These are phyloP conservation scores for Schizophyllum amplum DNA, from an alignment of 1,284 basidiomycete species.

Conservation along the genomic window DNA sequence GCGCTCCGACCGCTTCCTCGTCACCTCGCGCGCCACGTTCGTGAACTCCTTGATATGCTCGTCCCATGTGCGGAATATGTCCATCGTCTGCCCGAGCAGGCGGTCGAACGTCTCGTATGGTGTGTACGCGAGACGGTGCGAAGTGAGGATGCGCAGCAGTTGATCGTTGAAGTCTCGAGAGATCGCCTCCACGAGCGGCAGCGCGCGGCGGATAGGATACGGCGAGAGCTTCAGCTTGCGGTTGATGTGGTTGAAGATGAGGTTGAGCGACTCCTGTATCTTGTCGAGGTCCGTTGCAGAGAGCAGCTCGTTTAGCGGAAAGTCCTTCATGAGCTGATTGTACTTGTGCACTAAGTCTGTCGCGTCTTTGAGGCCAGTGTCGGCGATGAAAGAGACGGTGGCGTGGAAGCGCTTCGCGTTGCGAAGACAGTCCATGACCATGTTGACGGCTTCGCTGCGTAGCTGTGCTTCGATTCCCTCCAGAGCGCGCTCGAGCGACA, in stretches of 20 bases:
- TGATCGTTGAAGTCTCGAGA: constrained; percentile 96
- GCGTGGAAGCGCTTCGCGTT: constrained; percentile 97
- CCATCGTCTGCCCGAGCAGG: constrained; percentile 67
- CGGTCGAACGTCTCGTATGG: constrained; percentile 93
- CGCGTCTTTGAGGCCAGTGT: constrained; percentile 93
- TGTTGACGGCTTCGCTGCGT: constrained; percentile 83
- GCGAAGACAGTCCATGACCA: constrained; percentile 93
- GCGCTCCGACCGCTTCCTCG: constrained; percentile 84
- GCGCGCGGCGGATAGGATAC: constrained; percentile 91
- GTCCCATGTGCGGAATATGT: constrained; percentile 93
- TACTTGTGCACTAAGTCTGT: constrained; percentile 92
- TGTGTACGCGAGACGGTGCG: constrained; percentile 86
- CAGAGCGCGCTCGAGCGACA: constrained; percentile 87
- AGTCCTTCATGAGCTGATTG: constrained; percentile 98
- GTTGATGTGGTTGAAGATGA: constrained; percentile 92
- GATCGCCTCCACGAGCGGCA: constrained; percentile 96
- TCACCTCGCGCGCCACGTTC: constrained; percentile 93
- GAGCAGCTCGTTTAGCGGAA: constrained; percentile 92
- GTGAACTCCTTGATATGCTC: constrained; percentile 98
- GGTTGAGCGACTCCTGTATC: constrained; percentile 79
- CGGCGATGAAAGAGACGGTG: constrained; percentile 96
- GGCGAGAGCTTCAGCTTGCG: constrained; percentile 94
- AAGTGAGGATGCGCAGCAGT: constrained; percentile 84
- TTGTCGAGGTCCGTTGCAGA: constrained; percentile 95
- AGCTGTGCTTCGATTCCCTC: constrained; percentile 92